Percentiles rank a stretch among this genome's conserved stretches.
These are phyloP conservation scores for Aspergillus luchuensis DNA, from an alignment of 2,329 filamentous ascomycete genomes.

Conservation along the genomic window DNA sequence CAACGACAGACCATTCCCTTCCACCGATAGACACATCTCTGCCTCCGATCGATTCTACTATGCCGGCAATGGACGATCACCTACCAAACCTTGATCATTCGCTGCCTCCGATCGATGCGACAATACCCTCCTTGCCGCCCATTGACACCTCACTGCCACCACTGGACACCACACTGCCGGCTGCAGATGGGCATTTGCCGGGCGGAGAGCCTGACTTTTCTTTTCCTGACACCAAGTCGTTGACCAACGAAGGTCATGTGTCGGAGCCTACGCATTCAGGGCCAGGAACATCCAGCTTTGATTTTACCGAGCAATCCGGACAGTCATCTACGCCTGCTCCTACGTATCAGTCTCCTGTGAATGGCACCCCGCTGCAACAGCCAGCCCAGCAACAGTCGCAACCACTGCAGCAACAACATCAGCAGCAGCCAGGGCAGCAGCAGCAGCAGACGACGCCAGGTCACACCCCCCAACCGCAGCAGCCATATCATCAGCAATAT, in stretches of 20 bases:
- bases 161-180: conserved; percentile 29
- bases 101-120: conserved; percentile 33
- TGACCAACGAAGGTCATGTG: conserved; percentile 9
- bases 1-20: conserved; percentile 25
- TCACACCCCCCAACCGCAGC: conserved; percentile 7
- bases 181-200: conserved; percentile 18
- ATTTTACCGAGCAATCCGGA: conserved; percentile 24
- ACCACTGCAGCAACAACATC: conserved; percentile 22
- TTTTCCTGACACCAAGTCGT: conserved; percentile 20
- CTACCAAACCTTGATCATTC: conserved; percentile 31
- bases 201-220: conserved; percentile 16
- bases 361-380: conserved; percentile 33
- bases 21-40: conserved; percentile 31
- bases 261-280: conserved; percentile 10
- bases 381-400: conserved; percentile 29
- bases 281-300: conserved; percentile 22
- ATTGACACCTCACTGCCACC: conserved; percentile 33
- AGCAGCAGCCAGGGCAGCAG: conserved; percentile 21
- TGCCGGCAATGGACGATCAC: conserved; percentile 31
- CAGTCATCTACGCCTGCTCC: conserved; percentile 42
- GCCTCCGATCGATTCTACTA: conserved; percentile 28
- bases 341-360: conserved; percentile 49
- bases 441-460: conserved; percentile 15
- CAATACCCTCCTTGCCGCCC: conserved; percentile 32
- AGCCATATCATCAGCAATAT: conserved; percentile 15